Percentiles rank a stretch among this genome's conserved stretches.
These are phyloP conservation scores for Takashimella koratensis DNA, from an alignment of 1,284 basidiomycete species.

Conservation along the genomic window DNA sequence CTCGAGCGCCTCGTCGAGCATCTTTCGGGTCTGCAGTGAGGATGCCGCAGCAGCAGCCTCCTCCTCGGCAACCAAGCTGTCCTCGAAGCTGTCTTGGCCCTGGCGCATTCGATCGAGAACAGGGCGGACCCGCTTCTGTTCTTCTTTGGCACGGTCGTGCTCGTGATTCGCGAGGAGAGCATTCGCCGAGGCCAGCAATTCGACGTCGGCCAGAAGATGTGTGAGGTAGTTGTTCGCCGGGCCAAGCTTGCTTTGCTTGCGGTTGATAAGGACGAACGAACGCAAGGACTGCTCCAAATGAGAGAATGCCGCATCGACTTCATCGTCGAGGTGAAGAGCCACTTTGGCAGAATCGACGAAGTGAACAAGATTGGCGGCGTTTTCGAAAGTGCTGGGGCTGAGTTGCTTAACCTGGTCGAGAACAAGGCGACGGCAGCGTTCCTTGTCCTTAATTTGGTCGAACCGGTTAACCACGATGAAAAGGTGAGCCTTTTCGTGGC, in stretches of 20 bases:
- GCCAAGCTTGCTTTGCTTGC: conserved; percentile 90
- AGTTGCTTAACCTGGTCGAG: conserved; percentile 93
- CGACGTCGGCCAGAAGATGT: conserved; percentile 83
- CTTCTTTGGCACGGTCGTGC: conserved; percentile 66
- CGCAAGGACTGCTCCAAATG: conserved; percentile 87
- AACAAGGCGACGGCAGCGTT: conserved; percentile 82
- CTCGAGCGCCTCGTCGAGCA: conserved; percentile 70
- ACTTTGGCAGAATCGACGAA: conserved; percentile 84
- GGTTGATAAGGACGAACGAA: conserved; percentile 93
- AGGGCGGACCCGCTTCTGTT: conserved; percentile 70
- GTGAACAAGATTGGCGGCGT: conserved; percentile 91
- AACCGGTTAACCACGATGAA: conserved; percentile 98
- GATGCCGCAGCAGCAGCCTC: conserved; percentile 66
- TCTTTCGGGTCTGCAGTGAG: conserved; percentile 57
- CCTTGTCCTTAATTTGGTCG: conserved; percentile 93
- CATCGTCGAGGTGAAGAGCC: conserved; percentile 45
- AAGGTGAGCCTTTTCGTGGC: conserved; percentile 95
- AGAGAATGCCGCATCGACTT: conserved; percentile 69
- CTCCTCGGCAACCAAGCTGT: conserved; percentile 72
- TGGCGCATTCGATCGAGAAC: conserved; percentile 81
- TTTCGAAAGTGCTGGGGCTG: conserved; percentile 85
- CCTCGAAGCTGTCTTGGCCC: conserved; percentile 70
- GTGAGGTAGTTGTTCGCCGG: conserved; percentile 92
- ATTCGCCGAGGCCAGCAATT: conserved; percentile 82
- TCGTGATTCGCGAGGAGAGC: conserved; percentile 78